Base-by-base conservation (phyloP, 495 filamentous ascomycete species). In the Daldinia grandis region DNA sequence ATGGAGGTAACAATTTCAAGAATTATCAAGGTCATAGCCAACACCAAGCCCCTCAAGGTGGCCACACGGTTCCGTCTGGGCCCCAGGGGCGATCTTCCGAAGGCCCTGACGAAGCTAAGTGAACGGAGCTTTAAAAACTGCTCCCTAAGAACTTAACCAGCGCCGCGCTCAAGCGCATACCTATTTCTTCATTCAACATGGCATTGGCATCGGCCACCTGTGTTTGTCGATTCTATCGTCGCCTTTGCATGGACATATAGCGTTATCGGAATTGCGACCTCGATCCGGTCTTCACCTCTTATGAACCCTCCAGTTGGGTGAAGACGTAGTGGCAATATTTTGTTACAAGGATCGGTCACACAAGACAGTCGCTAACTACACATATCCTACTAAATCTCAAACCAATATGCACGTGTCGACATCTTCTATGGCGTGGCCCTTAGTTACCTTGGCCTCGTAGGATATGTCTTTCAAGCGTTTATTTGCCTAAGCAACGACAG, bases 1-100 rank as follows among this genome's bases (percentile, higher is more conserved):
- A 72, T 24, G 86, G 84, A 24, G 85, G 85, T 31, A 85, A 82
- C 75, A 87, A 83, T 65, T 85, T 84, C 37, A 82, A 81, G 77
- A 79, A 79, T 51, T 81, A 76, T 44, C 78, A 80, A 55, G 68
- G 51, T 10, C 88, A 88, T 71, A 87, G 84, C 60, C 86, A 87
- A 57, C 82, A 76, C 24, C 76, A 78, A 53, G 68, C 68, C 30
- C 72, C 74, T 3, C 65, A 72, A 49, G 66, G 56, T 49, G 59
- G 63, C n/a, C 76, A 78, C 38, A 47, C 68, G 6, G 62, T 69
- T 15, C 73, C 73, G 12, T 70, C 78, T 5, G 76, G 68, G 17
- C 71, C 75, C 19, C 75, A 76, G 50, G 75, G 66, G 53, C 73
- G 76, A 58, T 70, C 72, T 47, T 64, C 74, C 1, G 78, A 80